These are phyloP conservation scores for Boletus huronensis DNA, from an alignment of 768 basidiomycete genomes.

Conservation along the genomic window DNA sequence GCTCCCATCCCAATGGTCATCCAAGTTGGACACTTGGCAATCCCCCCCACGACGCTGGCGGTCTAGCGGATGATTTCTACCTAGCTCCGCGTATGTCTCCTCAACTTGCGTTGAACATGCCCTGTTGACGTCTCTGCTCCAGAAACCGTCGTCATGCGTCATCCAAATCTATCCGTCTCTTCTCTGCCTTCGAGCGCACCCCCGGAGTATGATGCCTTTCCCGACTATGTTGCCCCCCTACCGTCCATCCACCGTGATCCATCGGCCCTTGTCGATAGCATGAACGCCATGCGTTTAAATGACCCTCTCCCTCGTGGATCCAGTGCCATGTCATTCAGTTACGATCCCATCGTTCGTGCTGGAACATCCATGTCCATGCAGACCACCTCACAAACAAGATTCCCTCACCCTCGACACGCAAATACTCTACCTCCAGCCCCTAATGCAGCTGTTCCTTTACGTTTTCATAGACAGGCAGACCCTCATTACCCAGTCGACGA, in stretches of 20 bases:
- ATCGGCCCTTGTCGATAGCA: constrained; percentile 45
- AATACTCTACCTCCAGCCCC: constrained; percentile 39
- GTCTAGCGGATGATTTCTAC: constrained; percentile 18
- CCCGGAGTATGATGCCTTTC: constrained; percentile 30
- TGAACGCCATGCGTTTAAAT: constrained; percentile 52
- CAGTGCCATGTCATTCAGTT: constrained; percentile 24
- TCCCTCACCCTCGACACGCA: constrained; percentile 38
- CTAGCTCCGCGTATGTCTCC: constrained; percentile 20
- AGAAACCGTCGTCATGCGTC: constrained; percentile 37
- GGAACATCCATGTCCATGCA: constrained; percentile 57
- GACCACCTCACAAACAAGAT: constrained; percentile 28
- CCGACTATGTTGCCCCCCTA: constrained; percentile 25
- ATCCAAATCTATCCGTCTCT: constrained; percentile 48
- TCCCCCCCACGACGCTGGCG: constrained; percentile 1
- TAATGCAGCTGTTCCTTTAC: constrained; percentile 21
- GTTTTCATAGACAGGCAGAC: constrained; percentile 21
- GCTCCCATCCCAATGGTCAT: constrained; percentile 3
- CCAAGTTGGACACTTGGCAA: constrained; percentile 5
- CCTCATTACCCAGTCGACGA: constrained; percentile 35
- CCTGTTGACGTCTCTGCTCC: constrained; percentile 7
- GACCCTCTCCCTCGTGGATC: constrained; percentile 37
- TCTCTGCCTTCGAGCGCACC: constrained; percentile 40
- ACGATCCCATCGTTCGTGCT: constrained; percentile 51
- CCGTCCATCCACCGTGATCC: constrained; percentile 40
- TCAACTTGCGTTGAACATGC: background rate